Base-by-base conservation (phyloP, 257 asterid species). In the Ballota nigra region DNA sequence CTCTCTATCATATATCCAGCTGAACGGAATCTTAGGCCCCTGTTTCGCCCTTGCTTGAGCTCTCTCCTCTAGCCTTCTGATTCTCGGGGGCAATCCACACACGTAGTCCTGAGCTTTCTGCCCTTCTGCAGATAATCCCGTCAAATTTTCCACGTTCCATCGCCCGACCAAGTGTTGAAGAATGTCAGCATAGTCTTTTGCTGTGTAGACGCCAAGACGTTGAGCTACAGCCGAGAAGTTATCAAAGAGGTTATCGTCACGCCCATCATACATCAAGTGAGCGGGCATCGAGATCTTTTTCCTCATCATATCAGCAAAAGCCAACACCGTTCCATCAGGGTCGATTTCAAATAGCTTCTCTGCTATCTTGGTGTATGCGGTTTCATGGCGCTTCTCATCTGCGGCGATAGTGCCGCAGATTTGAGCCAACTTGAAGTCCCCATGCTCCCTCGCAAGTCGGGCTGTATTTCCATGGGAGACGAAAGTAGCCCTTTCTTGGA, bases 201-300 rank as follows among this genome's bases (percentile, higher is more conserved):
- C 91, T 3, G 96, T 86, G 65, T 89, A 87, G 60, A 89, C 91
- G 23, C 89, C 88, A 0, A 89, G 91, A 13, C 88, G 78, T 31
- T 87, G 96, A 36, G 96, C 95, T 8, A 89, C 92, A 6, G 95
- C 81, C 12, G 95, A 89, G 73, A 87, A 89, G 73, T 87, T 80
- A 5, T 89, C 88, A 33, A 89, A 89, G 47, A 89, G 90, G 69
- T 77, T 76, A 34, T 86, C 83, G 12, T 87, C 97, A 1, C 84
- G 84, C 7, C 97, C 97, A 66, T 90, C 97, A 3, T 80, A 90
- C 97, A 90, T 90, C 73, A 90, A 76, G 87, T 88, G 96, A 29
- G 97, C 96, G 0, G 97, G 97, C 97, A 90, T 90, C 8, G 97
- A 82, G 71, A 90, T 78, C 49, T 90, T 90, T 74, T 90, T 90